Evolutionary conservation across 257 asterid species (phyloP).

Genomic region (Forsythia viridissima): DNA sequence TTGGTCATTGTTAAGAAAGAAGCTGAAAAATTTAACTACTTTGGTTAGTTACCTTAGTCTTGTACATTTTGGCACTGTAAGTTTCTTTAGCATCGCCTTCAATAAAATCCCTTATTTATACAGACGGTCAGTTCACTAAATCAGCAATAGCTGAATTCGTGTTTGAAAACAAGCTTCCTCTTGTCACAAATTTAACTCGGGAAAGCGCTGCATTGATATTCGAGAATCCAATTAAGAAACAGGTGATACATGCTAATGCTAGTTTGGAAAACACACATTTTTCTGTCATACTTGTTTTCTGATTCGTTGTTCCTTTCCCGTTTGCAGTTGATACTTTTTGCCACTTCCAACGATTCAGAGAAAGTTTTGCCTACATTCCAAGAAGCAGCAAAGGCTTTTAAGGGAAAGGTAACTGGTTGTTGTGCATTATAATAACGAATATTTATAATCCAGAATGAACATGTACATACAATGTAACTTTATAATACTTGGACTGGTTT

Average conservation of each 20-base stretch:
- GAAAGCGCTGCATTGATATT: slow-evolving; percentile 75
- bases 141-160: slow-evolving; percentile 82
- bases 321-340: slow-evolving; percentile 78
- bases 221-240: slow-evolving; percentile 93
- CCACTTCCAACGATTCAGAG: slow-evolving; percentile 62
- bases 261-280: neutral
- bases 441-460: neutral
- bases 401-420: slow-evolving; percentile 74
- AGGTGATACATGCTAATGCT: slow-evolving; percentile 46
- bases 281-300: neutral
- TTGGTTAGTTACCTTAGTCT: slow-evolving; percentile 47
- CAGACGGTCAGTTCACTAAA: slow-evolving; percentile 77
- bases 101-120: slow-evolving; percentile 5
- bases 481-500: too few relatives aligned
- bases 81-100: slow-evolving; percentile 1
- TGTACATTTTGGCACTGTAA: neutral
- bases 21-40: slow-evolving; percentile 58
- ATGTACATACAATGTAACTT: too few relatives aligned
- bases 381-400: slow-evolving; percentile 86
- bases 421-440: neutral
- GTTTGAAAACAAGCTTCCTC: slow-evolving; percentile 77
- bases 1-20: slow-evolving; percentile 74
- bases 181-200: slow-evolving; percentile 70
- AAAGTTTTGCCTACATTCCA: slow-evolving; percentile 58
- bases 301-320: slow-evolving; percentile 22